These are phyloP conservation scores for Talaromyces amestolkiae DNA, from an alignment of 2,329 filamentous ascomycete species.

Conservation along the genomic window DNA sequence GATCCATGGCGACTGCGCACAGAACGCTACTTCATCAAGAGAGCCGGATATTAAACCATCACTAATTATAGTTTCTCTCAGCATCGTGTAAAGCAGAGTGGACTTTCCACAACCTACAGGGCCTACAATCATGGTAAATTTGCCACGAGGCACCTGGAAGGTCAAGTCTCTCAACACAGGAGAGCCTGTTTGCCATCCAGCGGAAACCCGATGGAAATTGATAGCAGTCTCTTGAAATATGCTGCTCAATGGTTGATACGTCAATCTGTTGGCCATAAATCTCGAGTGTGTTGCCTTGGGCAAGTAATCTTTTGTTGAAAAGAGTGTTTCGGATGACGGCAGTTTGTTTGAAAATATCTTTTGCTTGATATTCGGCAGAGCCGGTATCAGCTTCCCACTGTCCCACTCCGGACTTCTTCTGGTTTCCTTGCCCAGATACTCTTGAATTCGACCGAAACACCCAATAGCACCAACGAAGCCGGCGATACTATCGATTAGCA, in stretches of 20 bases:
- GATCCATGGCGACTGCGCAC: slow-evolving; percentile 23
- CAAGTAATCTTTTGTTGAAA: background rate
- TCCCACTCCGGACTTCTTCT: background rate
- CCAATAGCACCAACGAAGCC: slow-evolving; percentile 21
- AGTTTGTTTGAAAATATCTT: background rate
- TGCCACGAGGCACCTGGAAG: slow-evolving; percentile 19
- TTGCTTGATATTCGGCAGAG: background rate
- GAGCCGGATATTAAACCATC: slow-evolving; percentile 14
- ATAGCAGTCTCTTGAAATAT: background rate
- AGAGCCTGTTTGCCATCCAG: slow-evolving; percentile 18
- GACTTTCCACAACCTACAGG: slow-evolving; percentile 28
- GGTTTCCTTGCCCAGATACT: slow-evolving; percentile 17
- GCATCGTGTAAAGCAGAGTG: slow-evolving; percentile 19
- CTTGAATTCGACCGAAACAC: slow-evolving; percentile 25
- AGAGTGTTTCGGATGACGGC: background rate
- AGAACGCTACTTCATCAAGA: slow-evolving; percentile 16
- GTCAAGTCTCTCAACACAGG: slow-evolving; percentile 26
- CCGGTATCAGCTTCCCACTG: background rate
- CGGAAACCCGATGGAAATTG: slow-evolving; percentile 1
- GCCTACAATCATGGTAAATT: slow-evolving; percentile 28
- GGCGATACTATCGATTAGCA: slow-evolving; percentile 20
- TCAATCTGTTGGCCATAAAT: background rate
- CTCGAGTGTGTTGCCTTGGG: background rate
- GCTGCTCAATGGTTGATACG: background rate
- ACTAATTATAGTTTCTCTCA: slow-evolving; percentile 22